Percentiles rank a stretch among this genome's conserved stretches.
phyloP scores from a whole-genome alignment of 140 eudicot genomes.

The Oenanthe javanica region DNA sequence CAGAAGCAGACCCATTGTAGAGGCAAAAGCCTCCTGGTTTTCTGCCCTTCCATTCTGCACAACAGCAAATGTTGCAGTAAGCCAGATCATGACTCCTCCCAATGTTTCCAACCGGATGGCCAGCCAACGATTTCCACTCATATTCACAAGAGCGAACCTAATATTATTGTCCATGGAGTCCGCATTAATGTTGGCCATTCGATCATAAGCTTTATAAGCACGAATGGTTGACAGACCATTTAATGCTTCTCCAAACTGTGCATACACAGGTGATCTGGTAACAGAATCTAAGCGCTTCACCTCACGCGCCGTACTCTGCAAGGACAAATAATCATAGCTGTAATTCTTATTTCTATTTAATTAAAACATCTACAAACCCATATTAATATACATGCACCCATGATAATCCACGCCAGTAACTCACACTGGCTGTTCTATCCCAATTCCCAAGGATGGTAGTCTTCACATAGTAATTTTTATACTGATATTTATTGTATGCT shows the following conservation, averaged over 20 bases:
- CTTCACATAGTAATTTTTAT: neutral
- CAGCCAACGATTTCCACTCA: constrained; percentile 93
- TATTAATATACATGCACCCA: neutral
- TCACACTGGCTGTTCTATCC: neutral
- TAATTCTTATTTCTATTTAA: neutral
- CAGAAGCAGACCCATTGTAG: constrained; percentile 91
- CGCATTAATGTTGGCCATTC: constrained; percentile 85
- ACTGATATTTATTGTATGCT: neutral
- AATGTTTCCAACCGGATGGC: constrained; percentile 76
- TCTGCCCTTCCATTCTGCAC: constrained; percentile 78
- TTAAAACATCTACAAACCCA: neutral
- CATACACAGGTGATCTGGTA: constrained; percentile 87
- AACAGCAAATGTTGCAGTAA: constrained; percentile 91
- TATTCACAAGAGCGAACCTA: constrained; percentile 72
- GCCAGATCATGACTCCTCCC: constrained; percentile 96
- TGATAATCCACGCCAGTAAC: neutral
- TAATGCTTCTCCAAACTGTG: constrained; percentile 91
- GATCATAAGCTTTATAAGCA: constrained; percentile 84
- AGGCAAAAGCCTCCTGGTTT: constrained; percentile 87
- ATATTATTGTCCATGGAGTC: constrained; percentile 90
- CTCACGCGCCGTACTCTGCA: constrained; percentile 89
- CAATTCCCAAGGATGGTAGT: neutral
- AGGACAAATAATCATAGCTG: neutral
- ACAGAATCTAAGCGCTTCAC: constrained; percentile 88
- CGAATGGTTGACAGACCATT: constrained; percentile 85